Percentiles rank a stretch among this genome's conserved stretches.
phyloP scores from a whole-genome alignment of 2,329 filamentous ascomycete species.

The Diplodia corticola region DNA sequence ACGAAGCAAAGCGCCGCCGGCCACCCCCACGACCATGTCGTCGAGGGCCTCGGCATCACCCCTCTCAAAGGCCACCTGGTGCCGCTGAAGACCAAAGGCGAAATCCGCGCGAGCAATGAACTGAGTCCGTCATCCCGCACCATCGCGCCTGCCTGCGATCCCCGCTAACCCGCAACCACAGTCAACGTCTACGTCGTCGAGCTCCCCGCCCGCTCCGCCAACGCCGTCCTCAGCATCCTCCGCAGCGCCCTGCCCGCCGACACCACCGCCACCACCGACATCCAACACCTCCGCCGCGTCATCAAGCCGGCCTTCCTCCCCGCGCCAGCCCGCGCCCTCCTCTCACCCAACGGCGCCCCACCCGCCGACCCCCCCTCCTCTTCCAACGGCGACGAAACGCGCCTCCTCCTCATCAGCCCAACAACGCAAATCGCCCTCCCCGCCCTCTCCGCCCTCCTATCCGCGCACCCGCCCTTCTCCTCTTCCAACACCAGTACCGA shows the following conservation, averaged over 20 bases:
- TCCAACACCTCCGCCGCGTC: conserved; percentile 69
- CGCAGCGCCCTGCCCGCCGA: conserved; percentile 47
- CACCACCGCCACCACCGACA: conserved; percentile 39
- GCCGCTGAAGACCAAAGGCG: conserved; percentile 51
- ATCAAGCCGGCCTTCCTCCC: conserved; percentile 71
- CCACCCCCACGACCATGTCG: background rate
- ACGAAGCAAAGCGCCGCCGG: conserved; percentile 10
- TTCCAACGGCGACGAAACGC: conserved; percentile 36
- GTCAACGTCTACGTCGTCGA: conserved; percentile 70
- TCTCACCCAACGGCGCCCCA: conserved; percentile 25
- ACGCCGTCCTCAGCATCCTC: conserved; percentile 62
- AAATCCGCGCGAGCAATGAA: conserved; percentile 51
- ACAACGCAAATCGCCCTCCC: conserved; percentile 54
- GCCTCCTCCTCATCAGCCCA: conserved; percentile 56
- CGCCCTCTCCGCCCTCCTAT: conserved; percentile 50
- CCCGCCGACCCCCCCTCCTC: conserved; percentile 38
- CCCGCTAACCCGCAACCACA: conserved; percentile 37
- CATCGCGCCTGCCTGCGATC: background rate
- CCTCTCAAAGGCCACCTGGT: conserved; percentile 30
- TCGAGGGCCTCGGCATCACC: conserved; percentile 13
- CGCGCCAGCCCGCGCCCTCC: conserved; percentile 43
- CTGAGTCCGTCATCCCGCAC: conserved; percentile 33
- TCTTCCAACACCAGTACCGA: background rate
- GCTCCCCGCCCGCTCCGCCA: conserved; percentile 70
- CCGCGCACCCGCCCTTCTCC: conserved; percentile 33